phyloP scores from a whole-genome alignment of 2,329 filamentous ascomycete species.

The Mariannaea sp. region DNA sequence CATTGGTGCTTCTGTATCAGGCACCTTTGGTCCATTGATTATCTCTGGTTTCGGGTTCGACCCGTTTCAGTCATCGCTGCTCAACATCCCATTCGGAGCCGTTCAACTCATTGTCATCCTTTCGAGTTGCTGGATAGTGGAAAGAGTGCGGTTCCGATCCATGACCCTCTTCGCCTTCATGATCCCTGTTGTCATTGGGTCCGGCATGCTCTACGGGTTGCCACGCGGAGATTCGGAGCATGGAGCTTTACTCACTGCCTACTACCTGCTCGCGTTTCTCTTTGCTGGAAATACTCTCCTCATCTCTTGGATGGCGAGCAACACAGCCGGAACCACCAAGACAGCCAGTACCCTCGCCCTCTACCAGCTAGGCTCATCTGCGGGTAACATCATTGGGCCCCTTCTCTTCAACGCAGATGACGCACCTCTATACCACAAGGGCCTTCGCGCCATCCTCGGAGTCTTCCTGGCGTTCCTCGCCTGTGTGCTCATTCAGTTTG shows the following conservation, averaged over 20 bases:
- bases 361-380: slow-evolving; percentile 64
- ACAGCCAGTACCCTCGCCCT: slow-evolving; percentile 66
- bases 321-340: slow-evolving; percentile 70
- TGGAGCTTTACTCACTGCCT: slow-evolving; percentile 59
- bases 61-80: slow-evolving; percentile 60
- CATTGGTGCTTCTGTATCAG: rapidly evolving
- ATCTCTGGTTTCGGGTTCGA: slow-evolving; percentile 62
- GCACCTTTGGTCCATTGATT: slow-evolving; percentile 62
- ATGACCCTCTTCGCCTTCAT: slow-evolving; percentile 62
- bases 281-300: slow-evolving; percentile 51
- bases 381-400: slow-evolving; percentile 65
- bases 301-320: slow-evolving; percentile 61
- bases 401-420: slow-evolving; percentile 38
- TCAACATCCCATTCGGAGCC: slow-evolving; percentile 65
- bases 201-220: slow-evolving; percentile 51
- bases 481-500: too few species aligned
- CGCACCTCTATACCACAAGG: slow-evolving; percentile 40
- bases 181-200: slow-evolving; percentile 59
- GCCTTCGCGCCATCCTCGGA: too few species aligned
- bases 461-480: too few species aligned
- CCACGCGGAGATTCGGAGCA: too few species aligned
- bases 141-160: slow-evolving; percentile 57
- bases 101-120: slow-evolving; percentile 65
- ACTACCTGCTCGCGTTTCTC: slow-evolving; percentile 65
- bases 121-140: slow-evolving; percentile 60